Percentiles rank a stretch among this genome's conserved stretches.
These are phyloP conservation scores for Achaetomium macrosporum DNA, from an alignment of 2,329 filamentous ascomycete species.

Conservation along the genomic window DNA sequence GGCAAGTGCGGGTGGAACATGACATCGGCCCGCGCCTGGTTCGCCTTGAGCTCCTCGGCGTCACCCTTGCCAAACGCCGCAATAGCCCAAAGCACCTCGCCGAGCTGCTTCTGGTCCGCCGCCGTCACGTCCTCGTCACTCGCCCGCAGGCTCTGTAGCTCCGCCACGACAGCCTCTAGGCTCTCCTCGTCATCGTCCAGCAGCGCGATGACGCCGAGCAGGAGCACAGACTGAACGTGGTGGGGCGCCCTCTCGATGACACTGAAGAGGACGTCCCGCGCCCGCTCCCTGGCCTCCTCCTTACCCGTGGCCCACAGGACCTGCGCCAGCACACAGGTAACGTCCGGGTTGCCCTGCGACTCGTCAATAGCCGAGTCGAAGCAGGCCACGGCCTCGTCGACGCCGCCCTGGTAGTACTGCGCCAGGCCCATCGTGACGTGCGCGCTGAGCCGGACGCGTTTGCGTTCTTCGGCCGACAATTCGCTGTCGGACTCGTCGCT, in stretches of 20 bases:
- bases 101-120: constrained; percentile 61
- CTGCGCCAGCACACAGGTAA: constrained; percentile 81
- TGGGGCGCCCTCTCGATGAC: constrained; percentile 67
- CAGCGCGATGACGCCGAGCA: constrained; percentile 78
- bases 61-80: constrained; percentile 48
- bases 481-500: constrained; percentile 64
- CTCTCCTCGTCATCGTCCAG: constrained; percentile 74
- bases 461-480: constrained; percentile 58
- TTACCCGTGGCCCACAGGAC: constrained; percentile 88
- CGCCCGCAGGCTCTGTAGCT: constrained; percentile 67
- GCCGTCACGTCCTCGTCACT: constrained; percentile 53
- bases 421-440: constrained; percentile 82
- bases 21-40: constrained; percentile 68
- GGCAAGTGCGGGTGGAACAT: constrained; percentile 76
- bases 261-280: constrained; percentile 72
- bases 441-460: constrained; percentile 71
- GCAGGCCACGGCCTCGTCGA: constrained; percentile 66
- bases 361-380: constrained; percentile 78
- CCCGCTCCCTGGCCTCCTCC: constrained; percentile 65
- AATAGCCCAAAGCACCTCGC: constrained; percentile 70
- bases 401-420: constrained; percentile 62
- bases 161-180: constrained; percentile 71
- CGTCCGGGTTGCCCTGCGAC: constrained; percentile 69
- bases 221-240: constrained; percentile 72
- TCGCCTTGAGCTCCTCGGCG: constrained; percentile 46